Percentiles rank a stretch among this genome's conserved stretches.
These are phyloP conservation scores for Penicillium sp. DNA, from an alignment of 2,329 filamentous ascomycete species.

Conservation along the genomic window DNA sequence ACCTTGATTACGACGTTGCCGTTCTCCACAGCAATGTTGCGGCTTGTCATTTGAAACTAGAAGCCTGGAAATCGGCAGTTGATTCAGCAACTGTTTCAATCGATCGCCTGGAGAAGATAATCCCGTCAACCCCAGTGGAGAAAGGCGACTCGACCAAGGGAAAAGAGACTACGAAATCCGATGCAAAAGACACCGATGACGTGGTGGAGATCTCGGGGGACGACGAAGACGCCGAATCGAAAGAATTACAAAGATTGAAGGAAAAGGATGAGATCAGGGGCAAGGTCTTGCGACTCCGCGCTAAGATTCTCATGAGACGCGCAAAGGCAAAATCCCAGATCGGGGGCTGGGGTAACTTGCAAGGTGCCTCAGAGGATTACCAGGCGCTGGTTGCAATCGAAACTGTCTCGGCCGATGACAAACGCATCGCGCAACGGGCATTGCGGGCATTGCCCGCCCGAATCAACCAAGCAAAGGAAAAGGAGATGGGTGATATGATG, in stretches of 20 bases:
- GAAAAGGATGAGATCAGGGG: constrained; percentile 52
- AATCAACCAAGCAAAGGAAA: constrained; percentile 77
- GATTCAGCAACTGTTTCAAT: constrained; percentile 72
- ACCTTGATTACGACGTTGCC: constrained; percentile 84
- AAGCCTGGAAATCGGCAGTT: constrained; percentile 81
- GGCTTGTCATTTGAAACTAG: constrained; percentile 81
- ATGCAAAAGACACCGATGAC: constrained; percentile 19
- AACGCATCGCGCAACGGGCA: constrained; percentile 66
- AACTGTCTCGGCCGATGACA: constrained; percentile 67
- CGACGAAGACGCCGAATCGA: constrained; percentile 42
- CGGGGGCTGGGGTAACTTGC: constrained; percentile 76
- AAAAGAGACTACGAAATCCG: constrained; percentile 11
- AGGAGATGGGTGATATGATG: constrained; percentile 96
- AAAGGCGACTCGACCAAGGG: constrained; percentile 23
- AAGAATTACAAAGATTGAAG: constrained; percentile 45
- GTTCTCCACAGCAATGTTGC: constrained; percentile 87
- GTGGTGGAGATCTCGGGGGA: constrained; percentile 55
- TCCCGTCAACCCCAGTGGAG: constrained; percentile 41
- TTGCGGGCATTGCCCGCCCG: constrained; percentile 65
- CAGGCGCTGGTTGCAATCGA: constrained; percentile 60
- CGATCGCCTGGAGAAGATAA: constrained; percentile 67
- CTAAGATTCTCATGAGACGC: constrained; percentile 79
- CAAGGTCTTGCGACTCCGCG: constrained; percentile 74
- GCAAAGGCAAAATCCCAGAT: constrained; percentile 71
- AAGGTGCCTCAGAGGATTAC: constrained; percentile 81